Evolutionary conservation across 371 early-diverging fungal species (phyloP), one percentile per base, ranked within the genome.

Genomic region (Sporodiniella umbellata): DNA sequence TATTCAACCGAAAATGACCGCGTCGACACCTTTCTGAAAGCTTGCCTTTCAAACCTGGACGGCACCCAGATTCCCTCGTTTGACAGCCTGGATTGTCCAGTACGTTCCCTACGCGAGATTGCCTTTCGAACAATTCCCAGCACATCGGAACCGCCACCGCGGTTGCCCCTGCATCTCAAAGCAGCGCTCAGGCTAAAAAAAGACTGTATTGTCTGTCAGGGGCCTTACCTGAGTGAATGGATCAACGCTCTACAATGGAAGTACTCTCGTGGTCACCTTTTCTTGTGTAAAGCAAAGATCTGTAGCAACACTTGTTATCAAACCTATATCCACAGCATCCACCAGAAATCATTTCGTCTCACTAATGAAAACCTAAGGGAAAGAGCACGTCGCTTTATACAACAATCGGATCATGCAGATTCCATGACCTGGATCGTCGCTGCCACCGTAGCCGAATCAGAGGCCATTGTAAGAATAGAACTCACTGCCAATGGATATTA

Each of bases 171-270:
- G 1, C 72, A 75, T 35, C 40, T 79, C 12, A 67, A 68, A 1
- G 50, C 66, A 15, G 68, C 79, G 8, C 51, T 79, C 14, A 17
- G 28, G 11, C 19, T 42, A n/a, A 54, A 49, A 10, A 18, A 19
- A 17, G 46, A 72, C 1, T 84, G 85, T 46, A 65, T 58, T 2
- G 44, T 60, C 7, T 84, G 85, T 33, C 53, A 66, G 3, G 25
- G 56, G 21, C 74, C 80, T 0, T 82, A 74, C 53, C 66, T 81
- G 28, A 66, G 75, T 21, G 85, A 84, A 59, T 82, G 81, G 83
- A 60, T 84, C 1, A 75, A 71, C n/a, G 70, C 79, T 30, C 70
- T 76, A 1, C 71, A 76, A 8, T 66, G 75, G 30, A 77, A 75
- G 48, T 66, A 66, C 14, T 79, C 74, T 48, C 60, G 56, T 23